Evolutionary conservation across 2,329 filamentous ascomycete species (phyloP).

Genomic region (Diaporthe amygdali): DNA sequence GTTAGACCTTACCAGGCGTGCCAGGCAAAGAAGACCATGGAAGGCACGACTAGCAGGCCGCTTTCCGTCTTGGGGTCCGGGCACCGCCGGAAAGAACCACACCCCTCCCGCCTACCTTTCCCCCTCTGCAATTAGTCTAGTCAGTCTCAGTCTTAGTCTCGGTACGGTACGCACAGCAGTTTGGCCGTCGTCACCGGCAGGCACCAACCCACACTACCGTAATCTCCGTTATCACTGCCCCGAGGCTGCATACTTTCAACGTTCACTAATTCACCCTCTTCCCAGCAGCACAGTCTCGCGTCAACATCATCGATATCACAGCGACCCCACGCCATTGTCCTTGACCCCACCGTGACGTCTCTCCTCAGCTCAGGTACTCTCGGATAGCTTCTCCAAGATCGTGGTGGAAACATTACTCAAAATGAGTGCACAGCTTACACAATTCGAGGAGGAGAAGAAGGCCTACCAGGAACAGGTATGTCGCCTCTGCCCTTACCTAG

Average conservation of each 20-base stretch:
- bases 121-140: neutral
- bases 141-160: neutral
- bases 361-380: conserved; percentile 16
- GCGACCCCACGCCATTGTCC: neutral
- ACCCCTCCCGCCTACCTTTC: neutral
- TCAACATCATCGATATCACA: neutral
- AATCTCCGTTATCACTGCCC: conserved; percentile 4
- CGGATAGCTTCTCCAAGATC: neutral
- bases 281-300: neutral
- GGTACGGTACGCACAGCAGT: too few species aligned
- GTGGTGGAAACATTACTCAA: conserved; percentile 20
- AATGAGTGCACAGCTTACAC: conserved; percentile 48
- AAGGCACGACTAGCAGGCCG: neutral
- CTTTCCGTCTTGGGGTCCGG: neutral
- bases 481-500: neutral
- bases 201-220: neutral
- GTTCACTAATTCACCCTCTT: neutral
- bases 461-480: conserved; percentile 63
- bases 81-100: neutral
- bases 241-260: neutral
- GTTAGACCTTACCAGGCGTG: too few species aligned
- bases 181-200: neutral
- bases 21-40: neutral
- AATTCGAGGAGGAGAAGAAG: conserved; percentile 57
- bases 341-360: neutral